phyloP scores from a whole-genome alignment of 208 protist species.

The Acanthamoeba royreba region DNA sequence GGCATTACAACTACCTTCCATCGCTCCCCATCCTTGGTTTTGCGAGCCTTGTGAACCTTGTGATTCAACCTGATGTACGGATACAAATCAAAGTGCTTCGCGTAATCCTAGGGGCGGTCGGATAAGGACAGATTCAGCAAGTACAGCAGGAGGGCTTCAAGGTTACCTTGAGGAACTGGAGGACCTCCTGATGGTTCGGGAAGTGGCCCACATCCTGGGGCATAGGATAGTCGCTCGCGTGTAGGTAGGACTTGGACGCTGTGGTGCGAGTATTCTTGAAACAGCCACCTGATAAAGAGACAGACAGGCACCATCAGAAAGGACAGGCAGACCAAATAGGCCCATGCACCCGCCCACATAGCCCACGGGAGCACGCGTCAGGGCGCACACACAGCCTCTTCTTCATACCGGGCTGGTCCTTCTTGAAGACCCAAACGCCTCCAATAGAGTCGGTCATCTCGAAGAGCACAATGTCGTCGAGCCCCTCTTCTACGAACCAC shows the following conservation, averaged over 20 bases:
- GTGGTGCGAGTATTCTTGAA: slow-evolving; percentile 29
- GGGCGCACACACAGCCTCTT: too few relatives aligned
- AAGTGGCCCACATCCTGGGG: slow-evolving; percentile 17
- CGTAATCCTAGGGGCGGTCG: neutral
- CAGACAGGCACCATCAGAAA: neutral
- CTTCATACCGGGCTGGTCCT: slow-evolving; percentile 9
- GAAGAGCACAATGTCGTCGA: slow-evolving; percentile 3
- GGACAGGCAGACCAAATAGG: neutral
- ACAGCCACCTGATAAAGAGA: neutral
- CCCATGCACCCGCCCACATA: neutral
- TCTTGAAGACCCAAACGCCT: slow-evolving; percentile 24
- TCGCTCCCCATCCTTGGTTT: neutral
- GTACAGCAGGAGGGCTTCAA: too few relatives aligned
- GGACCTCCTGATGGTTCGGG: slow-evolving; percentile 28
- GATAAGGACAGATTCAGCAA: too few relatives aligned
- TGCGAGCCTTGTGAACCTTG: neutral
- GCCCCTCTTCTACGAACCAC: slow-evolving; percentile 34
- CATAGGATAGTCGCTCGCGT: slow-evolving; percentile 40
- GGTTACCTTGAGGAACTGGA: neutral
- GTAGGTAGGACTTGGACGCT: slow-evolving; percentile 37
- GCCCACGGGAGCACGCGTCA: neutral
- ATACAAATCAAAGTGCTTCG: neutral
- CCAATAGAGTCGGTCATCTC: slow-evolving; percentile 21
- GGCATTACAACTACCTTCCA: neutral
- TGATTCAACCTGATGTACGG: slow-evolving; percentile 37